Percentiles rank a stretch among this genome's conserved stretches.
Conservation (phyloP, 1,139 yeast genomes). For the Scheffersomyces cryptocercus region DNA sequence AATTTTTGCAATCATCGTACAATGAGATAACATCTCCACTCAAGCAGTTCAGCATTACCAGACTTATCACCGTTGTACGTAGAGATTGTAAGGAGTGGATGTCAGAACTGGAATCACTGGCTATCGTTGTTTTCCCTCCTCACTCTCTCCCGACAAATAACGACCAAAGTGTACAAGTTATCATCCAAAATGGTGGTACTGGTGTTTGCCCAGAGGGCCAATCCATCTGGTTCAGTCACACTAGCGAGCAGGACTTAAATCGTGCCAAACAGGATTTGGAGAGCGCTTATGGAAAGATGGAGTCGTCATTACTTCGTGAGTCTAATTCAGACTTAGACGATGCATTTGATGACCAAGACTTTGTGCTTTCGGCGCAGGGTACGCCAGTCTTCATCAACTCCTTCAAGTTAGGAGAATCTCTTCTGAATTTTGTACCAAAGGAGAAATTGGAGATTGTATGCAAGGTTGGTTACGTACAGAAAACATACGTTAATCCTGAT, state of each 20-base stretch:
- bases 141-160: slow-evolving; percentile 70
- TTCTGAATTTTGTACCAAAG: slow-evolving; percentile 80
- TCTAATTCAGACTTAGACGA: slow-evolving; percentile 52
- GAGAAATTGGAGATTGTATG: slow-evolving; percentile 76
- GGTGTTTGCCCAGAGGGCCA: slow-evolving; percentile 91
- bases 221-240: slow-evolving; percentile 85
- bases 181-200: slow-evolving; percentile 85
- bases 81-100: slow-evolving; percentile 93
- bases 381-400: slow-evolving; percentile 69
- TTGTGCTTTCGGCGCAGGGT: slow-evolving; percentile 56
- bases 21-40: slow-evolving; percentile 38
- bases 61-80: slow-evolving; percentile 80
- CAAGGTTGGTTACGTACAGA: slow-evolving; percentile 80
- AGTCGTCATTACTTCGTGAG: slow-evolving; percentile 77
- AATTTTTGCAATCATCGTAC: slow-evolving; percentile 38
- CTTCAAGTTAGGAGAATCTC: slow-evolving; percentile 80
- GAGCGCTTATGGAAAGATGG: slow-evolving; percentile 78
- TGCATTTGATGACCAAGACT: slow-evolving; percentile 54
- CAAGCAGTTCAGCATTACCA: slow-evolving; percentile 55
- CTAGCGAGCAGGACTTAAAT: slow-evolving; percentile 65
- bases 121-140: slow-evolving; percentile 94
- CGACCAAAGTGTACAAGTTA: slow-evolving; percentile 74
- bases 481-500: slow-evolving; percentile 51
- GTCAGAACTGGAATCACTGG: slow-evolving; percentile 77
- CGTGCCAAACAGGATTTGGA: slow-evolving; percentile 78